Percentiles rank a stretch among this genome's conserved stretches.
phyloP scores from a whole-genome alignment of 306 rosid species.

The Cicer judaicum region DNA sequence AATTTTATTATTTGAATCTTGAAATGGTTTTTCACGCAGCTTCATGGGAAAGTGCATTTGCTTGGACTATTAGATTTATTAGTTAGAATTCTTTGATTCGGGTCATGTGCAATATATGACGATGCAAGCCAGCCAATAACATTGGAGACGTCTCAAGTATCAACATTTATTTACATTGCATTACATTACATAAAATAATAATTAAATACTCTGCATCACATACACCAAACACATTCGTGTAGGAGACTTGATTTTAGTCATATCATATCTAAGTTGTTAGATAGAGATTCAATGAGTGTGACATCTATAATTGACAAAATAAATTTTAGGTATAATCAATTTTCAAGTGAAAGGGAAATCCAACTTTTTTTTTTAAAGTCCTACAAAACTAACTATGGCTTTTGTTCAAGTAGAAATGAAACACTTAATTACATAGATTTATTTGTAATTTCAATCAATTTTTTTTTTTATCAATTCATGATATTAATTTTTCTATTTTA shows the following conservation, averaged over 20 bases:
- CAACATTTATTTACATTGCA: neutral
- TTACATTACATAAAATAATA: neutral
- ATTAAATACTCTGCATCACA: neutral
- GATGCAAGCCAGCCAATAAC: neutral
- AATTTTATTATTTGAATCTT: neutral
- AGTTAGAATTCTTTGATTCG: neutral
- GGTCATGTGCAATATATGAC: neutral
- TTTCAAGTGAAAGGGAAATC: too few species aligned
- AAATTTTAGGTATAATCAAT: too few species aligned
- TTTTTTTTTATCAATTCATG: too few species aligned
- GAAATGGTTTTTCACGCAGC: neutral
- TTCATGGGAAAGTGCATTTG: constrained; percentile 3
- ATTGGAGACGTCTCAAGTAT: neutral
- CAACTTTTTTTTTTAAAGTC: too few species aligned
- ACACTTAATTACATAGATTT: too few species aligned
- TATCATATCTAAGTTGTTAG: too few species aligned
- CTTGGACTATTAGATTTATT: neutral
- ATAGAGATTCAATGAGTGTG: too few species aligned
- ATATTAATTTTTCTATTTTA: too few species aligned
- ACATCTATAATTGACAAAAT: too few species aligned
- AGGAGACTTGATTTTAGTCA: neutral
- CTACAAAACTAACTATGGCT: too few species aligned
- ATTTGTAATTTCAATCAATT: too few species aligned
- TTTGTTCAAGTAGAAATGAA: too few species aligned
- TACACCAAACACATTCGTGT: neutral